Base-by-base conservation (phyloP, 371 early-diverging fungal species). In the Zancudomyces culisetae region DNA sequence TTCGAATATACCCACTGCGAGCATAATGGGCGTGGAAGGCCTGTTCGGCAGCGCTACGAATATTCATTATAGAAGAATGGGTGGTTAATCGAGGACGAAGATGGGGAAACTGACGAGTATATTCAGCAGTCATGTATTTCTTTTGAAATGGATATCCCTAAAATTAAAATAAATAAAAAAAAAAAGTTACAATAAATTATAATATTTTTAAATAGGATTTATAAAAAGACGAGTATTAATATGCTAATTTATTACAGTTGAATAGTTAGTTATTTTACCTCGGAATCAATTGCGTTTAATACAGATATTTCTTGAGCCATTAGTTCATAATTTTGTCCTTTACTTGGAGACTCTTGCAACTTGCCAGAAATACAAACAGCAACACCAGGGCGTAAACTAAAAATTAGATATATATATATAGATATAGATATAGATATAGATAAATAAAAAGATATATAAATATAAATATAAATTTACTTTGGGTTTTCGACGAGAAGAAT, bases 71-170 rank as follows among this genome's bases (percentile, higher is more conserved):
- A 0, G 87, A 77, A n/a, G 76, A 65, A 23, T 82, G 81, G 18
- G 78, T 79, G 55, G 77, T 78, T 27, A 86, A 79, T 28, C 90
- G 69, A 21, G 85, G 71, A n/a, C 90, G 71, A 29, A 92, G 61
- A 60, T 92, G 85, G 1, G 77, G 71, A 48, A 76, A 76, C 21
- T 79, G 78, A 53, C 93, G 75, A 49, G 91, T 57, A 64, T 83
- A 86, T 52, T 88, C 90, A 19, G 77, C 62, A 0, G 81, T 66
- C 54, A 87, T 83, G 21, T 75, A 70, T 55, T 86, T 86, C 71
- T 90, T 90, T 68, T 89, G 89, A 43, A 92, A 63, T 1, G 93
- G 92, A 53, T 90, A 92, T 13, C 72, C 63, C 79, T 13, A 46
- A 13, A 13, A 46, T 13, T 13, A 13, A 12, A 19, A 40, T 40